Base-by-base conservation (phyloP, 2,329 filamentous ascomycete genomes). In the Waltergamsia citrina region DNA sequence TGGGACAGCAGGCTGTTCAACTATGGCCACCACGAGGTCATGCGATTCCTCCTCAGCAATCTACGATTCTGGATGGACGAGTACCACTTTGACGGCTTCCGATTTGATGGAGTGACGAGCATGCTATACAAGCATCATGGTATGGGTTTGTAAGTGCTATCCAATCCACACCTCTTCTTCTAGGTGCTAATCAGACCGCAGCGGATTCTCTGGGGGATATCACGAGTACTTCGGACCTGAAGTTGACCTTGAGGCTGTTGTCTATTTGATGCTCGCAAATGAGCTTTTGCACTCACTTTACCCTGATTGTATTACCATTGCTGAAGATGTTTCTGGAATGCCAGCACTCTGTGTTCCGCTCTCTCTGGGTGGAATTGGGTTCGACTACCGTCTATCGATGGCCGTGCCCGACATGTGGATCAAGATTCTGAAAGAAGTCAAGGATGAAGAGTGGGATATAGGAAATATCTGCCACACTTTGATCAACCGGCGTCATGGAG, bases 1-100 rank as follows among this genome's bases (percentile, higher is more conserved):
- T 98, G 92, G 92, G 92, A 96, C 54, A 94, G 86, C 58, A 77
- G 92, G 39, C 65, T 98, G 36, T 98, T 98, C 71, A 98, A 98
- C 65, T 98, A 96, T 53, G 90, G 88, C 20, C 77, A 77, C 49
- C 87, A 96, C 50, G 92, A 98, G 55, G 92, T 98, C 16, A 59
- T 96, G 54, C 77, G 92, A n/a, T 98, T 98, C 62, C 66, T 98
- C 29, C 68, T 98, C 18, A 95, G 88, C 57, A 98, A 98, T 54
- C 63, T 98, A 38, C 76, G 90, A 17, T 98, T 94, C 65, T 98
- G 92, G 88, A 96, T 98, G 88, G 90, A 96, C 37, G 88, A 95
- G 60, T 98, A 95, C 51, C 67, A 78, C 26, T 96, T 98, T 52
- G 92, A 98, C 52, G 92, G 92, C 17, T 98, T 96, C 71, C 78